phyloP scores from a whole-genome alignment of 306 rosid species.

The Malus orientalis region DNA sequence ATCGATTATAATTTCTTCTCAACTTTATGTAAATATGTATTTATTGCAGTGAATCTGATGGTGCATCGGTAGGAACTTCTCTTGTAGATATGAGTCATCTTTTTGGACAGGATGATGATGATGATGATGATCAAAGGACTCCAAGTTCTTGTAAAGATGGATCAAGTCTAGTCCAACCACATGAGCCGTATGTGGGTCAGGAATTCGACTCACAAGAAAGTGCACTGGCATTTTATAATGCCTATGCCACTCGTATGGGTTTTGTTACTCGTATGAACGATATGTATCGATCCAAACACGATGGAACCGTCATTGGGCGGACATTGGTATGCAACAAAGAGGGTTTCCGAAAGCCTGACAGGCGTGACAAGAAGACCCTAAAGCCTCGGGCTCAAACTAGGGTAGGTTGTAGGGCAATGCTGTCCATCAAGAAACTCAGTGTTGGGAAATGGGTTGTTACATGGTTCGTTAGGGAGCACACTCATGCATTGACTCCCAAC shows the following conservation, averaged over 20 bases:
- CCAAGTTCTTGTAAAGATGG: not conserved
- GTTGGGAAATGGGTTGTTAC: constrained; percentile 27
- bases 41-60: not conserved
- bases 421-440: constrained; percentile 15
- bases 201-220: constrained; percentile 23
- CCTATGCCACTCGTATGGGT: constrained; percentile 22
- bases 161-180: constrained; percentile 1
- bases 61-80: constrained; percentile 1
- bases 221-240: constrained; percentile 29
- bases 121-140: constrained; percentile 1
- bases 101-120: not conserved
- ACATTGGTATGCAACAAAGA: constrained; percentile 39
- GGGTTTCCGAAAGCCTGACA: constrained; percentile 28
- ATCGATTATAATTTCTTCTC: constrained; percentile 4
- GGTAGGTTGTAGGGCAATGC: constrained; percentile 35
- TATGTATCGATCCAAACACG: constrained; percentile 26
- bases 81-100: not conserved
- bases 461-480: constrained; percentile 29
- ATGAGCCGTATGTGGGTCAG: constrained; percentile 32
- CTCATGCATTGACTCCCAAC: constrained; percentile 18
- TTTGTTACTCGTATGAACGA: constrained; percentile 23
- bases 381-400: constrained; percentile 23
- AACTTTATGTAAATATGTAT: not conserved
- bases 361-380: constrained; percentile 18
- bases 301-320: constrained; percentile 19